Evolutionary conservation across 257 asterid genomes (phyloP).

Genomic region (Solanum pinnatisectum): DNA sequence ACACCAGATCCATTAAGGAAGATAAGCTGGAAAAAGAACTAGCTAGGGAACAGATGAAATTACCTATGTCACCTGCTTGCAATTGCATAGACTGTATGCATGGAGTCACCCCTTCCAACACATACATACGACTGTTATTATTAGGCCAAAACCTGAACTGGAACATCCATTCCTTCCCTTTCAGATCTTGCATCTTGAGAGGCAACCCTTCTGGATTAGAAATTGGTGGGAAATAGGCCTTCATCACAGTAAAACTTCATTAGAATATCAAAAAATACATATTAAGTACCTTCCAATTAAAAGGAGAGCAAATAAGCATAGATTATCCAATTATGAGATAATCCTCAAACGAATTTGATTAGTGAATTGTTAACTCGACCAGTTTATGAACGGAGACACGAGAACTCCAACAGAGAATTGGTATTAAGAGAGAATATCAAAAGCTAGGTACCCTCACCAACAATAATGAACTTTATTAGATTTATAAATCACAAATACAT

Average conservation of each 20-base stretch:
- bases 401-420: not conserved
- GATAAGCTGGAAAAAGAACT: not conserved
- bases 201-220: slow-evolving; percentile 87
- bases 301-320: not conserved
- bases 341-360: not conserved
- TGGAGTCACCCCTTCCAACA: slow-evolving; percentile 95
- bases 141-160: slow-evolving; percentile 98
- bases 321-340: not conserved
- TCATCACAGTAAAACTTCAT: slow-evolving; percentile 14
- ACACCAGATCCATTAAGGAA: slow-evolving; percentile 4
- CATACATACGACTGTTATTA: slow-evolving; percentile 98
- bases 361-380: not conserved
- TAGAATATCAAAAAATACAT: slow-evolving; percentile 3
- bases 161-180: slow-evolving; percentile 87
- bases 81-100: slow-evolving; percentile 89
- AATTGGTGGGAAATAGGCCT: slow-evolving; percentile 91
- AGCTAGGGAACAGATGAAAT: slow-evolving; percentile 14
- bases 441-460: not conserved
- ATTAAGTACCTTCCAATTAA: not conserved
- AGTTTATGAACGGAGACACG: not conserved
- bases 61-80: slow-evolving; percentile 99
- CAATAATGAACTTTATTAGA: not conserved
- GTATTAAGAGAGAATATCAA: not conserved
- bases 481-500: not conserved
- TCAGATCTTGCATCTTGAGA: slow-evolving; percentile 62